These are phyloP conservation scores for Fusarium albosuccineum DNA, from an alignment of 2,329 filamentous ascomycete species.

Conservation along the genomic window DNA sequence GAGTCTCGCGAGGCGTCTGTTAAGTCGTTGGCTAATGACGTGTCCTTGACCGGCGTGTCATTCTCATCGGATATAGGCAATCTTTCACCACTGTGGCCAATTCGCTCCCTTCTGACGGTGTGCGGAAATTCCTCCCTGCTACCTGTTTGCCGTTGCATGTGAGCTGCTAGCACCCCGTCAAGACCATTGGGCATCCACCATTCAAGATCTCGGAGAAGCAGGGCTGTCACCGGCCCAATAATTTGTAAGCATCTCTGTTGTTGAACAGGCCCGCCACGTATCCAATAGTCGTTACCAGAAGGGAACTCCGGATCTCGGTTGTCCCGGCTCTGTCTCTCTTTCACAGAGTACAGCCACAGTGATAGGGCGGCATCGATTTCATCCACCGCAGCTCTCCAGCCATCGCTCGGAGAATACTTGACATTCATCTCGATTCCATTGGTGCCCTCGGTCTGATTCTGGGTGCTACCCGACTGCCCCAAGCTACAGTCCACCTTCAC, in stretches of 20 bases:
- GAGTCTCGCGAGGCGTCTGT: too few species aligned
- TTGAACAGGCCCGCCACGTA: not conserved
- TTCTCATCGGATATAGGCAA: too few species aligned
- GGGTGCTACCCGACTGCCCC: too few species aligned
- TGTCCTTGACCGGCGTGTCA: too few species aligned
- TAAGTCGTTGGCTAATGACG: too few species aligned
- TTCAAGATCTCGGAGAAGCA: not conserved
- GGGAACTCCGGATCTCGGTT: not conserved
- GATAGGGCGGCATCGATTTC: not conserved
- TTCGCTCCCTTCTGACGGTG: too few species aligned
- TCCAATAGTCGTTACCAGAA: not conserved
- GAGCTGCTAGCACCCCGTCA: not conserved
- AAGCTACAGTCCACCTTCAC: too few species aligned
- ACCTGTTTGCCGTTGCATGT: not conserved
- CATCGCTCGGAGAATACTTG: not conserved
- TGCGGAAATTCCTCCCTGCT: too few species aligned
- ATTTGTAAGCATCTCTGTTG: not conserved
- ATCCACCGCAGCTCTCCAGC: not conserved
- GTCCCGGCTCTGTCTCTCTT: not conserved
- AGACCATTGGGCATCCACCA: not conserved
- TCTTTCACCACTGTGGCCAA: too few species aligned
- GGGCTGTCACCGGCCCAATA: not conserved
- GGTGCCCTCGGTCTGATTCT: too few species aligned
- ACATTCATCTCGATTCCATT: not conserved
- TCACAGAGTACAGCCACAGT: not conserved